A percentile compares a stretch with the other conserved stretches of the same genome.
Evolutionary conservation across 192 early-diverging fungal species (phyloP).

Genomic region (Coemansia sp.): DNA sequence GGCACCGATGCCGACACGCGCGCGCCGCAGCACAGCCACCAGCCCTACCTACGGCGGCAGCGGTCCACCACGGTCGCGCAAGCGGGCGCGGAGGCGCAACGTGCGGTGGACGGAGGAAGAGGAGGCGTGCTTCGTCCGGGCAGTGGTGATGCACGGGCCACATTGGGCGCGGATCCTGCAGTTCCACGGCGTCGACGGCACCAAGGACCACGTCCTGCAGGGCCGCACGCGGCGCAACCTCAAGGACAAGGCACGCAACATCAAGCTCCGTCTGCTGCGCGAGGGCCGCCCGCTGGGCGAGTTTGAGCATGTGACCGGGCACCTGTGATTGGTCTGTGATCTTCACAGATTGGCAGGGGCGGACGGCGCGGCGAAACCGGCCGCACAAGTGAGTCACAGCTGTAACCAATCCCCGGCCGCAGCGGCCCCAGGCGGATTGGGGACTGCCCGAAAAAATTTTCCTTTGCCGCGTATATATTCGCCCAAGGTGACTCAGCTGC

Average conservation of each 20-base stretch:
- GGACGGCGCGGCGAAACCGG: neutral
- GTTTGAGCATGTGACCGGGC: conserved; percentile 12
- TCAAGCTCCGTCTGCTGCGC: conserved; percentile 40
- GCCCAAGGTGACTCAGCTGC: too few relatives aligned
- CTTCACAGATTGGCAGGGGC: neutral
- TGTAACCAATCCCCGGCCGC: neutral
- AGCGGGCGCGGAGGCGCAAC: neutral
- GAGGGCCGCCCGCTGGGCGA: conserved; percentile 28
- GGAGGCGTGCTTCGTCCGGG: conserved; percentile 31
- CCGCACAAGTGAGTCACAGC: neutral
- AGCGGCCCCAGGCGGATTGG: too few relatives aligned
- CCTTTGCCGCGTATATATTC: neutral
- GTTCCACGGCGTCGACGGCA: conserved; percentile 23
- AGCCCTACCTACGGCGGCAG: neutral
- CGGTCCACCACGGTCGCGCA: neutral
- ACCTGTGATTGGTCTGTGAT: neutral
- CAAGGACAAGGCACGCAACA: conserved; percentile 49
- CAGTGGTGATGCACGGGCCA: conserved; percentile 18
- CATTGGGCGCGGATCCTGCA: conserved; percentile 23
- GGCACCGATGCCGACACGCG: too few relatives aligned
- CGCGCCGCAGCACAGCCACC: neutral
- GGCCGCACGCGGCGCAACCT: conserved; percentile 29
- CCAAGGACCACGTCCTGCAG: conserved; percentile 13
- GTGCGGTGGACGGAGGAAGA: conserved; percentile 24
- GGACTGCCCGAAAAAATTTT: too few relatives aligned